These are phyloP conservation scores for Arabis hirsuta DNA, from an alignment of 345 rosid species.

Conservation along the genomic window DNA sequence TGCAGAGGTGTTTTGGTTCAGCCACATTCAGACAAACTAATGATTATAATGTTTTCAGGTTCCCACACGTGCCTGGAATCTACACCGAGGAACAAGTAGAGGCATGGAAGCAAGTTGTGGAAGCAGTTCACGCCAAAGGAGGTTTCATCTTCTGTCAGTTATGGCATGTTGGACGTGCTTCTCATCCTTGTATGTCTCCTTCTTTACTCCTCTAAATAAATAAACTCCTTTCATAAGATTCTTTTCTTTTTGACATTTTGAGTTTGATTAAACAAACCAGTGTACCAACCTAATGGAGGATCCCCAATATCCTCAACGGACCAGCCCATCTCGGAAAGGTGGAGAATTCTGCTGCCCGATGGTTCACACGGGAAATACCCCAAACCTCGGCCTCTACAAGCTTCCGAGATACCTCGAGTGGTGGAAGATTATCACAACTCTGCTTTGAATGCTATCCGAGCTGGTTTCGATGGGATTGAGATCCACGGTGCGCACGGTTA, in stretches of 20 bases:
- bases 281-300: slow-evolving; percentile 73
- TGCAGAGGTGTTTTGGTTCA: not conserved
- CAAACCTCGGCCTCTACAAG: slow-evolving; percentile 52
- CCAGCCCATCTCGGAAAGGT: slow-evolving; percentile 62
- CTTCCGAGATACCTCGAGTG: slow-evolving; percentile 55
- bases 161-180: slow-evolving; percentile 96
- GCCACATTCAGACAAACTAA: not conserved
- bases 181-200: slow-evolving; percentile 57
- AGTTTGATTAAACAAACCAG: slow-evolving; percentile 39
- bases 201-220: not conserved
- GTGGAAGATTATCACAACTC: slow-evolving; percentile 63
- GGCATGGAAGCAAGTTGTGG: slow-evolving; percentile 82
- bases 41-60: slow-evolving; percentile 50
- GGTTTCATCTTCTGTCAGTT: slow-evolving; percentile 82
- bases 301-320: slow-evolving; percentile 77
- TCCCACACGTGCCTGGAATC: slow-evolving; percentile 90
- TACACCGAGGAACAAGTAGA: slow-evolving; percentile 77
- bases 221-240: not conserved
- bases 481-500: slow-evolving; percentile 91
- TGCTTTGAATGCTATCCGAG: slow-evolving; percentile 72
- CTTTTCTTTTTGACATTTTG: not conserved
- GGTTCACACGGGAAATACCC: slow-evolving; percentile 57
- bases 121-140: slow-evolving; percentile 80
- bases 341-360: slow-evolving; percentile 73
- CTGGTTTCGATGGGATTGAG: slow-evolving; percentile 94